Percentiles rank a stretch among this genome's conserved stretches.
Conservation (phyloP, 2,329 filamentous ascomycete genomes). For the Calonectria fujianensis region DNA sequence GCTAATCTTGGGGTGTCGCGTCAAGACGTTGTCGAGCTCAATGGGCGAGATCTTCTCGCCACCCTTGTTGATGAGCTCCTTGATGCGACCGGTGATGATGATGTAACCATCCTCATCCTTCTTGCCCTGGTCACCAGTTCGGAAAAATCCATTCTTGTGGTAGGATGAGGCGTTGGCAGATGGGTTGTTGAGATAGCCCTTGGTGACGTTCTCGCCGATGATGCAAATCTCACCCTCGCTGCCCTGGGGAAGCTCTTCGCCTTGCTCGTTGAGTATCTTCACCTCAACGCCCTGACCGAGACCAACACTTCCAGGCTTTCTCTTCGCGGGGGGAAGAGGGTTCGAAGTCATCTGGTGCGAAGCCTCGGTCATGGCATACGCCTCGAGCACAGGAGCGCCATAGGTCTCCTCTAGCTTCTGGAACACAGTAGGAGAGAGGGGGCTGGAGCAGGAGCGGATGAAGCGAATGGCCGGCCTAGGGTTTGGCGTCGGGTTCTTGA, state of each 20-base stretch:
- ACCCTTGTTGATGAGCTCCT: constrained; percentile 93
- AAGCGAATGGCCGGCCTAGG: constrained; percentile 86
- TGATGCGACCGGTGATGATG: constrained; percentile 92
- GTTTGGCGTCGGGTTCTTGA: constrained; percentile 81
- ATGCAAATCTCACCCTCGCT: constrained; percentile 89
- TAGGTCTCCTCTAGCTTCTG: constrained; percentile 85
- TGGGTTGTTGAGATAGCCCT: constrained; percentile 89
- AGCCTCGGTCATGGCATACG: constrained; percentile 95
- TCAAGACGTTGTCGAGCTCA: constrained; percentile 88
- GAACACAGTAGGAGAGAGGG: constrained; percentile 87
- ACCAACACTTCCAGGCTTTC: constrained; percentile 88
- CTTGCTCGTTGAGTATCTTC: constrained; percentile 82
- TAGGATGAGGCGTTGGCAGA: constrained; percentile 85
- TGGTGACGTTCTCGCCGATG: constrained; percentile 87
- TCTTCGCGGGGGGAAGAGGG: constrained; percentile 81
- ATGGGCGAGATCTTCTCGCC: constrained; percentile 94
- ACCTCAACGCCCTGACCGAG: constrained; percentile 89
- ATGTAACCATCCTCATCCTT: constrained; percentile 88
- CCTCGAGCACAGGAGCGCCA: constrained; percentile 88
- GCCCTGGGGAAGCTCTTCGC: constrained; percentile 81
- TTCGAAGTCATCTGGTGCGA: constrained; percentile 90
- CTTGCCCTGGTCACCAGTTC: constrained; percentile 91
- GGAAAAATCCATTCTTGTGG: constrained; percentile 86
- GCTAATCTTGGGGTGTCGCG: constrained; percentile 81
- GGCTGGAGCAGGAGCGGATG: constrained; percentile 91